These are phyloP conservation scores for Seminavis robusta DNA, from an alignment of 108 stramenopile genomes.

Conservation along the genomic window DNA sequence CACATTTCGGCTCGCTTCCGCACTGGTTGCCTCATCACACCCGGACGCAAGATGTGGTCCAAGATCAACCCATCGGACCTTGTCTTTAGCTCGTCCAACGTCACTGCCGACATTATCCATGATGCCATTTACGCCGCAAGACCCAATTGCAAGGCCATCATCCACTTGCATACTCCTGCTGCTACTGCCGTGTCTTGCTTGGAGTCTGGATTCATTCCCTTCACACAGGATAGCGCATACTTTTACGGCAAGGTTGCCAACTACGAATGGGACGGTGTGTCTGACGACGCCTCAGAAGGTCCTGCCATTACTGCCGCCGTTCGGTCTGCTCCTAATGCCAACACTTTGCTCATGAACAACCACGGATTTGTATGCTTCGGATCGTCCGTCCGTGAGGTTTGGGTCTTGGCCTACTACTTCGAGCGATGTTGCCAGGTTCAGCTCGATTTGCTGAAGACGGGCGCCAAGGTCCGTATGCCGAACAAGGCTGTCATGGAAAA, in stretches of 20 bases:
- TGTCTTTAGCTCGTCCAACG: conserved; percentile 41
- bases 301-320: conserved; percentile 39
- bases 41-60: conserved; percentile 44
- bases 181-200: conserved; percentile 60
- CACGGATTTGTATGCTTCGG: conserved; percentile 58
- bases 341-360: conserved; percentile 64
- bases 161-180: conserved; percentile 62
- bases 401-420: conserved; percentile 70
- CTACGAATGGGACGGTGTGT: conserved; percentile 60
- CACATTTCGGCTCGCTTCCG: conserved; percentile 55
- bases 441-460: conserved; percentile 38
- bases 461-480: conserved; percentile 37
- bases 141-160: conserved; percentile 55
- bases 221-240: conserved; percentile 52
- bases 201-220: conserved; percentile 48
- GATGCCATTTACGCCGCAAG: conserved; percentile 53
- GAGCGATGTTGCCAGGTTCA: conserved; percentile 49
- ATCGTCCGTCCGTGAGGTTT: conserved; percentile 39
- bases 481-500: conserved; percentile 34
- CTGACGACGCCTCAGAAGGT: conserved; percentile 44
- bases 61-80: conserved; percentile 54
- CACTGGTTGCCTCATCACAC: conserved; percentile 53
- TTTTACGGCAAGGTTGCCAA: conserved; percentile 48
- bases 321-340: conserved; percentile 25
- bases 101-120: conserved; percentile 66